Conservation (phyloP, 352 stramenopile genomes). For the Phytophthora colocasiae region DNA sequence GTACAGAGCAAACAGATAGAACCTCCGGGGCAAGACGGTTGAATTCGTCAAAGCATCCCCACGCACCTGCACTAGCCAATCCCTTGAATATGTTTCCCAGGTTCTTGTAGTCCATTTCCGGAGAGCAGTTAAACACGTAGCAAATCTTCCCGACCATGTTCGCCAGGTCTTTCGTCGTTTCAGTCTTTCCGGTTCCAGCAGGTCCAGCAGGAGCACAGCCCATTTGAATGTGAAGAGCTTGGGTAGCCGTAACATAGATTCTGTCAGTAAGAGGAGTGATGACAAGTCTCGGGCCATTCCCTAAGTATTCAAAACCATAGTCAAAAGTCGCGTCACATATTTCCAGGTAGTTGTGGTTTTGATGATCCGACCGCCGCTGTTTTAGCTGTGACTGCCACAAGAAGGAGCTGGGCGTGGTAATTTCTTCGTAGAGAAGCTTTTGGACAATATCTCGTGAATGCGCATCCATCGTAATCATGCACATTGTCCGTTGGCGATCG, state of each 20-base stretch:
- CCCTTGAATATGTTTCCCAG: constrained; percentile 97
- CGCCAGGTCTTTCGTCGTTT: constrained; percentile 95
- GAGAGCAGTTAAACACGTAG: constrained; percentile 96
- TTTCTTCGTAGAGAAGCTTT: constrained; percentile 90
- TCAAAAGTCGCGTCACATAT: constrained; percentile 94
- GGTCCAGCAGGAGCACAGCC: constrained; percentile 93
- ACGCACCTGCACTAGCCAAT: constrained; percentile 91
- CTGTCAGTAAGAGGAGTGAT: constrained; percentile 95
- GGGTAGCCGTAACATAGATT: constrained; percentile 96
- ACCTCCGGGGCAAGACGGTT: constrained; percentile 94
- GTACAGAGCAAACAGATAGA: constrained; percentile 92
- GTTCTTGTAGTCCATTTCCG: constrained; percentile 97
- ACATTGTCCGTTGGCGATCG: constrained; percentile 94
- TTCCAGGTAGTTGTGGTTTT: constrained; percentile 72
- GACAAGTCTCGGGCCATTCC: constrained; percentile 93
- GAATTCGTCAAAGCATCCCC: constrained; percentile 97
- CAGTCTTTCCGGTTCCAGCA: constrained; percentile 94
- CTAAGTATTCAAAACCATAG: constrained; percentile 97
- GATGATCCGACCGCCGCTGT: constrained; percentile 53
- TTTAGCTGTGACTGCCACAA: constrained; percentile 96
- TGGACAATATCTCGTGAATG: constrained; percentile 93
- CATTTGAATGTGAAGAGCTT: constrained; percentile 95
- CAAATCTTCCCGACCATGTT: constrained; percentile 94
- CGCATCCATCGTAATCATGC: constrained; percentile 95
- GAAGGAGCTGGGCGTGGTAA: constrained; percentile 79